Evolutionary conservation across 1,139 yeast genomes (phyloP), one percentile per base, ranked within the genome.

Genomic region (Yamadazyma dushanensis): DNA sequence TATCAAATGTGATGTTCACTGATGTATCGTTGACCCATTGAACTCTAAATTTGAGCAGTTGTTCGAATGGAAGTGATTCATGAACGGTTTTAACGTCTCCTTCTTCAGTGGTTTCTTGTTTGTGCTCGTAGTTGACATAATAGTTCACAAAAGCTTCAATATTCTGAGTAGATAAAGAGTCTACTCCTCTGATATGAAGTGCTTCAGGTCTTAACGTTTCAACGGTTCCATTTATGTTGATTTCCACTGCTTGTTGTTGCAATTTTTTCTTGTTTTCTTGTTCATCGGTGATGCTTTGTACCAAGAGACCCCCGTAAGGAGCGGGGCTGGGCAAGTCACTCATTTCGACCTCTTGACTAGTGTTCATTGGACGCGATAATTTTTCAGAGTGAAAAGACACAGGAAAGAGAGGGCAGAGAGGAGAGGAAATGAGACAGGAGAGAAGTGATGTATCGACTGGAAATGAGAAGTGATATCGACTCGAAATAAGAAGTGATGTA

Each of bases 11-110:
- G 11, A 81, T 54, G 40, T 77, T 78, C 18, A 81, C 72, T 2
- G 77, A 63, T 11, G 73, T 53, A 53, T 84, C 94, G 51, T 84
- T 77, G 31, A 84, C 71, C 94, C 94, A 84, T 50, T 83, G 82
- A 18, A 83, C 57, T 34, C 66, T 61, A 54, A 75, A 80, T 15
- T 52, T 54, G 11, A 58, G 43, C 34, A 59, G 65, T 3, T 60
- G 54, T 23, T 56, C 61, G 17, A 53, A 43, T 2, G 67, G 63
- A 15, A 51, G 45, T 9, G 56, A 57, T 25, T 56, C 56, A 37
- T 60, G 63, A 4, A 43, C 43, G n/a, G 34, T 32, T 17, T 41
- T 48, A 14, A 37, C 40, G 10, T 38, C 50, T 11, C 56, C 55
- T 15, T 48, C 51, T 11, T 35, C 38, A n/a, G 47, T 49, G 17